phyloP scores from a whole-genome alignment of 2,329 filamentous ascomycete species.

The Ascochyta fabae region DNA sequence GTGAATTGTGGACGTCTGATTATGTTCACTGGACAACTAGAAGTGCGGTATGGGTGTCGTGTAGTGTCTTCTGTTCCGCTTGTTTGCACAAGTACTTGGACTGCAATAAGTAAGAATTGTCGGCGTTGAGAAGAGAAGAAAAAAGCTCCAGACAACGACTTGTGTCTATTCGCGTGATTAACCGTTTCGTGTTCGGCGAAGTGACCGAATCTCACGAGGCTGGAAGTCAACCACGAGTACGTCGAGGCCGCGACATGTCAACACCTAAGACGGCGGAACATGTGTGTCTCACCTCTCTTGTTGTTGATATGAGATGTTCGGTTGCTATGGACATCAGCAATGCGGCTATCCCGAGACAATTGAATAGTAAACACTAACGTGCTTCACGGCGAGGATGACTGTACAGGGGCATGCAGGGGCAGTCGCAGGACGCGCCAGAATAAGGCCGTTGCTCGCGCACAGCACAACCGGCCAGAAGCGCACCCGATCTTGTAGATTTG shows the following conservation, averaged over 20 bases:
- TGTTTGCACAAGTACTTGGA: too few relatives aligned
- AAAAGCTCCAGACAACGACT: neutral
- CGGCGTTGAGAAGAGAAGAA: neutral
- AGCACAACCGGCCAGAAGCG: constrained; percentile 7
- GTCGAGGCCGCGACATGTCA: neutral
- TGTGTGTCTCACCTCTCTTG: neutral
- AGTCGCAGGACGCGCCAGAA: constrained; percentile 4
- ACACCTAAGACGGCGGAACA: neutral
- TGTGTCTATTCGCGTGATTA: neutral
- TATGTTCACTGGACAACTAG: neutral
- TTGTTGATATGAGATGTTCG: neutral
- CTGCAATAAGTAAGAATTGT: neutral
- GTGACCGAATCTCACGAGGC: neutral
- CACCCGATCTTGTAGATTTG: neutral
- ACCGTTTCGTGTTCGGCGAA: neutral
- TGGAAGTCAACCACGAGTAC: neutral
- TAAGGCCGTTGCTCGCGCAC: constrained; percentile 9
- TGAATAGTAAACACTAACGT: constrained; percentile 10
- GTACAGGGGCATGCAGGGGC: constrained; percentile 26
- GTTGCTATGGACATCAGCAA: neutral
- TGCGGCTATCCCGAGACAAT: neutral
- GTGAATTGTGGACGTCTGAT: neutral
- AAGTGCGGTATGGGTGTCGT: neutral
- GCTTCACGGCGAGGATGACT: constrained; percentile 10
- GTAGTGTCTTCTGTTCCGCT: neutral